Base-by-base conservation (phyloP, 2,329 filamentous ascomycete species). In the Graphiopsis chlorocephala region DNA sequence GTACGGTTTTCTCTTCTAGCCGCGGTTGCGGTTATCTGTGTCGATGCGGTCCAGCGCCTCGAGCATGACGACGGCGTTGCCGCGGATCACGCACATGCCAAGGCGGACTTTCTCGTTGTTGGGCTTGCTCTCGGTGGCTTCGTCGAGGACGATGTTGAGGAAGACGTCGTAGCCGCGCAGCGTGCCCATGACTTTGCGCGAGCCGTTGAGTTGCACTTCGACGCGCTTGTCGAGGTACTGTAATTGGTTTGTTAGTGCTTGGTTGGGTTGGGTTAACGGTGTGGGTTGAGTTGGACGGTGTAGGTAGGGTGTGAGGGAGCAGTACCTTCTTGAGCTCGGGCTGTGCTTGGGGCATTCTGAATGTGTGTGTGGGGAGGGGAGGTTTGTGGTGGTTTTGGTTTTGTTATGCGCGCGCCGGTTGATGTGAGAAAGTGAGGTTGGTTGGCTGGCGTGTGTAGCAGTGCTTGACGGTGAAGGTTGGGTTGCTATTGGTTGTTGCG, bases 181-280 rank as follows among this genome's bases (percentile, higher is more conserved):
- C 60, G 97, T 86, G 64, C 96, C 95, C 78, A 97, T 92, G 68
- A 99, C 94, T 81, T 97, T 98, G 78, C 95, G 91, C 79, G 93
- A 97, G 76, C 95, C 95, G 80, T 99, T 99, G 63, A 99, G 84
- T 80, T 99, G 94, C 71, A 98, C 93, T 79, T 97, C 97, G 76
- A 99, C 87, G 81, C 94, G 88, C 88, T 99, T 99, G 85, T 99
- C 95, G 81, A 99, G 93, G 81, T 99, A 99, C 95, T 99, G 74
- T 58, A 5, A 15, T 29, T 29, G 15, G 60, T 10, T 10, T 33
- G 55, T 47, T 28, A 61, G 42, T 6, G 20, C 17, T 35, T 20
- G 29, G 25, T 25, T 23, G 4, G 23, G 11, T 14, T 29, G 11
- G 35, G 50, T 20, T 23, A 17, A n/a, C 17, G 35, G 15, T 38